Evolutionary conservation across 345 rosid species (phyloP).

Genomic region (Microcos paniculata): DNA sequence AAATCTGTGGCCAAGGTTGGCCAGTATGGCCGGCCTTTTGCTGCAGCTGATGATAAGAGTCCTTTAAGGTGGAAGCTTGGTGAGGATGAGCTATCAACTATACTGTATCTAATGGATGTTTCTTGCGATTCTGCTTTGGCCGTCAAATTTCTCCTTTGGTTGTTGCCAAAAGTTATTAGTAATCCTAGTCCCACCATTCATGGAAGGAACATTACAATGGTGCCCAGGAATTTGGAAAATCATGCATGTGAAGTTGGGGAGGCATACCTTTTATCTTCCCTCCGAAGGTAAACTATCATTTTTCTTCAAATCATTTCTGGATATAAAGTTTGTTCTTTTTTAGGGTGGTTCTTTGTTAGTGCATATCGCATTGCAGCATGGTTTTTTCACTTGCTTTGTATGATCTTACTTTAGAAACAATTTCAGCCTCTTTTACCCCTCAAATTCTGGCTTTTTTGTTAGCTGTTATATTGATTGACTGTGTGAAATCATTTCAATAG

Average conservation of each 20-base stretch:
- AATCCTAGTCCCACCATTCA: slow-evolving; percentile 58
- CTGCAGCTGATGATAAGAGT: slow-evolving; percentile 60
- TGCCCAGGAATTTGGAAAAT: slow-evolving; percentile 67
- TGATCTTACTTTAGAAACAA: neutral
- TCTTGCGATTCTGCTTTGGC: slow-evolving; percentile 73
- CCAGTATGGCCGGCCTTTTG: slow-evolving; percentile 55
- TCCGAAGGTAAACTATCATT: slow-evolving; percentile 60
- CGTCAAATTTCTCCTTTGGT: slow-evolving; percentile 83
- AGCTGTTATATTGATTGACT: neutral
- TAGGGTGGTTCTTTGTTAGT: neutral
- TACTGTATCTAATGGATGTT: slow-evolving; percentile 77
- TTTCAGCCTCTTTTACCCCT: neutral
- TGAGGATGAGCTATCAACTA: slow-evolving; percentile 77
- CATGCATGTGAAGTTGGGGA: slow-evolving; percentile 79
- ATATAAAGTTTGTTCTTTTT: neutral
- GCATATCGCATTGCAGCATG: neutral
- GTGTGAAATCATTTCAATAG: neutral
- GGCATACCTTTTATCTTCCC: slow-evolving; percentile 67
- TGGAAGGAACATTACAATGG: slow-evolving; percentile 54
- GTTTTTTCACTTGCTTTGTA: neutral
- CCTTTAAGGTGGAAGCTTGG: slow-evolving; percentile 78
- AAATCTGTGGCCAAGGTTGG: slow-evolving; percentile 58
- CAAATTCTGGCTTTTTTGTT: neutral
- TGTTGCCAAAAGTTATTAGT: slow-evolving; percentile 74
- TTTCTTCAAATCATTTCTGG: neutral